These are phyloP conservation scores for Epichloe festucae DNA, from an alignment of 2,329 filamentous ascomycete genomes.

Conservation along the genomic window DNA sequence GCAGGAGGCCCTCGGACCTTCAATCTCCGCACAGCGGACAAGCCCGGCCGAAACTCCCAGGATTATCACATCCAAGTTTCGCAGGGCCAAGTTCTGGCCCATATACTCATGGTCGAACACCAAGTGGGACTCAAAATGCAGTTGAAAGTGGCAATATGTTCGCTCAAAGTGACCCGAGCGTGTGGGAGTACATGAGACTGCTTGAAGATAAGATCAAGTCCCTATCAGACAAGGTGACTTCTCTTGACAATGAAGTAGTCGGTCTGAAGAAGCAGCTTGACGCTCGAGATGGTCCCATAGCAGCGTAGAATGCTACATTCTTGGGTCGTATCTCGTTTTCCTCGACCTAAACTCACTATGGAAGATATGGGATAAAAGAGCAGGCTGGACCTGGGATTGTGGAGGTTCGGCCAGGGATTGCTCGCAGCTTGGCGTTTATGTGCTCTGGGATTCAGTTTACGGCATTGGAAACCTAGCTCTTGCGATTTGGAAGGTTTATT, in stretches of 20 bases:
- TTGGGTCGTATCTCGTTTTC: neutral
- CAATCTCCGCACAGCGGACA: slow-evolving; percentile 38
- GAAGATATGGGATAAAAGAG: neutral
- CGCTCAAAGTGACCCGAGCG: slow-evolving; percentile 43
- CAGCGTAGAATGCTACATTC: neutral
- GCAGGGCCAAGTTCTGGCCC: slow-evolving; percentile 17
- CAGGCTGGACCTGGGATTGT: neutral
- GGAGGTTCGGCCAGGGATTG: neutral
- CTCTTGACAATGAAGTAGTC: slow-evolving; percentile 21
- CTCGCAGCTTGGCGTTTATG: slow-evolving; percentile 1
- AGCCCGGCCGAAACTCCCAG: slow-evolving; percentile 25
- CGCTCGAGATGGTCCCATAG: slow-evolving; percentile 15
- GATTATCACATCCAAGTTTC: slow-evolving; percentile 24
- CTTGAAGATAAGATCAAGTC: slow-evolving; percentile 44
- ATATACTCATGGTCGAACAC: slow-evolving; percentile 21
- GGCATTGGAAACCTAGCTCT: slow-evolving; percentile 17
- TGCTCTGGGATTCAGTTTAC: slow-evolving; percentile 12
- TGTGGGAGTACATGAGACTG: slow-evolving; percentile 61
- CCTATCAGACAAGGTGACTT: slow-evolving; percentile 21
- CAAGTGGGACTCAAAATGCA: slow-evolving; percentile 39
- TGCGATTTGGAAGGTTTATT: slow-evolving; percentile 19
- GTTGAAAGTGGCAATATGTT: slow-evolving; percentile 57
- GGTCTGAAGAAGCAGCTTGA: slow-evolving; percentile 22
- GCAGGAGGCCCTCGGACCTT: slow-evolving; percentile 41
- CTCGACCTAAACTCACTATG: neutral